Conservation (phyloP, 2,329 filamentous ascomycete species). For the Clarireedia paspali region DNA sequence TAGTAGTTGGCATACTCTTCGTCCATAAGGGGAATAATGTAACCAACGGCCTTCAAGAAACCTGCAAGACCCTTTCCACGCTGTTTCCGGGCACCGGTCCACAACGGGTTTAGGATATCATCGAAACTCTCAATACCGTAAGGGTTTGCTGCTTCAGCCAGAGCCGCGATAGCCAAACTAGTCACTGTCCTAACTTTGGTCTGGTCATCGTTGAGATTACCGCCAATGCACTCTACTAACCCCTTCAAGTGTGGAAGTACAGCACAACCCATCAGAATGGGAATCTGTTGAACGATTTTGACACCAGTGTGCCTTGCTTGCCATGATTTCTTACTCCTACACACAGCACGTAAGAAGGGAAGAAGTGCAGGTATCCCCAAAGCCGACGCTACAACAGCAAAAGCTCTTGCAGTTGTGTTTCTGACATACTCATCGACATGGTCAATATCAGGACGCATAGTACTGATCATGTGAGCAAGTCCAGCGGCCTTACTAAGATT, state of each 20-base stretch:
- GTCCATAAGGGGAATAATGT: constrained; percentile 98
- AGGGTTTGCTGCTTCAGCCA: constrained; percentile 93
- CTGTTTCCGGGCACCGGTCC: constrained; percentile 94
- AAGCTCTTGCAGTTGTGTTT: constrained; percentile 94
- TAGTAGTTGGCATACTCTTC: constrained; percentile 99
- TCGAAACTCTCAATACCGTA: constrained; percentile 99
- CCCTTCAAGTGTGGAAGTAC: constrained; percentile 93
- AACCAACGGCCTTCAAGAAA: constrained; percentile 94
- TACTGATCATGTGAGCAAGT: constrained; percentile 97
- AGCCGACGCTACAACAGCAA: constrained; percentile 93
- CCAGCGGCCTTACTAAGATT: constrained; percentile 96
- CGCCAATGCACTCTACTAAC: constrained; percentile 90
- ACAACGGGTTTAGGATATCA: constrained; percentile 91
- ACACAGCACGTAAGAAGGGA: constrained; percentile 91
- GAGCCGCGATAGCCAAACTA: constrained; percentile 84
- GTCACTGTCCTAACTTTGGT: constrained; percentile 97
- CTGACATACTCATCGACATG: constrained; percentile 97
- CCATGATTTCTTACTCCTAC: constrained; percentile 98
- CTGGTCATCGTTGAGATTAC: constrained; percentile 95
- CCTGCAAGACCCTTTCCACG: constrained; percentile 92
- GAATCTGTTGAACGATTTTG: constrained; percentile 98
- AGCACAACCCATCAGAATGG: constrained; percentile 96
- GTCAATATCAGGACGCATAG: constrained; percentile 97
- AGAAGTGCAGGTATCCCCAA: constrained; percentile 91
- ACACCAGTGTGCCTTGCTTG: constrained; percentile 96